Conservation (phyloP, 495 filamentous ascomycete species). For the Aspergillus biplanus region DNA sequence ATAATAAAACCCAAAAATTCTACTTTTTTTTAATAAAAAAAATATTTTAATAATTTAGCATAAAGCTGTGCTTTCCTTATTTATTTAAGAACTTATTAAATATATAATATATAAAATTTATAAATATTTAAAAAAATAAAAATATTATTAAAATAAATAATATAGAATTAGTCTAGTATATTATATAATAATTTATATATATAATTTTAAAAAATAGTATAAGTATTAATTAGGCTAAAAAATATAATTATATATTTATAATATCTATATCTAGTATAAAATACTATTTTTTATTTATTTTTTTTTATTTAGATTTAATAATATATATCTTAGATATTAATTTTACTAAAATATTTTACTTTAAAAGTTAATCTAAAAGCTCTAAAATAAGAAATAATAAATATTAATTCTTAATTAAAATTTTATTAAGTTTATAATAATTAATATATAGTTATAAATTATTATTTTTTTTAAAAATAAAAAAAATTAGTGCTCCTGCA, state of each 20-base stretch:
- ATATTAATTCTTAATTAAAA: slow-evolving; percentile 1
- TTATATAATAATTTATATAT: slow-evolving; percentile 6
- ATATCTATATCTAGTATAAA: not conserved
- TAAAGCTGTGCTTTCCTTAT: not conserved
- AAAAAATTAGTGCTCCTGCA: not conserved
- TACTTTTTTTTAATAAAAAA: slow-evolving; percentile 1
- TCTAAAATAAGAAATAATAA: slow-evolving; percentile 4
- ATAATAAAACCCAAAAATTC: not conserved
- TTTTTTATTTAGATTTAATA: not conserved
- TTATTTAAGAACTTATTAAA: not conserved
- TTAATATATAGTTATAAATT: slow-evolving; percentile 3
- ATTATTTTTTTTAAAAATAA: not conserved
- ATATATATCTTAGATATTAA: slow-evolving; percentile 10
- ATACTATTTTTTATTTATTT: not conserved
- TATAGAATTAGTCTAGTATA: slow-evolving; percentile 6
- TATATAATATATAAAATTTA: too few species aligned
- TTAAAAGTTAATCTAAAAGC: slow-evolving; percentile 1
- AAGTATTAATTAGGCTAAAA: slow-evolving; percentile 9
- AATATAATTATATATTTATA: slow-evolving; percentile 7
- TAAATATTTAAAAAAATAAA: not conserved
- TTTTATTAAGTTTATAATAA: not conserved
- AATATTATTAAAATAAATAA: not conserved
- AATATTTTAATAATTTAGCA: not conserved
- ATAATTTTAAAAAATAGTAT: slow-evolving; percentile 2
- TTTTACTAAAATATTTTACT: not conserved